A percentile compares a stretch with the other conserved stretches of the same genome.
These are phyloP conservation scores for Mycena floridula DNA, from an alignment of 768 basidiomycete species.

Conservation along the genomic window DNA sequence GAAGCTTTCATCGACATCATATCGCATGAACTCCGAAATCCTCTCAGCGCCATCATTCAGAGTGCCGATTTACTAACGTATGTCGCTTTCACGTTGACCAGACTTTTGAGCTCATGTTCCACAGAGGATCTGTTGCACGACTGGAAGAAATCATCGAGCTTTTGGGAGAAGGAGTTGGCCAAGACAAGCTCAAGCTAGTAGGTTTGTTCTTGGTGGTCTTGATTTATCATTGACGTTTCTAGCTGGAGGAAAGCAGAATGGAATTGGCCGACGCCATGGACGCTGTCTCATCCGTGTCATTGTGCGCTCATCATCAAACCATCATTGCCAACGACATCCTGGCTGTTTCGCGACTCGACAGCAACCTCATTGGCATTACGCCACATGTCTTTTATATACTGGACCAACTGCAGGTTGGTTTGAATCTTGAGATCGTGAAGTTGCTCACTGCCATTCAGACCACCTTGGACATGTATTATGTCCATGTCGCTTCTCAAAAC, in stretches of 20 bases:
- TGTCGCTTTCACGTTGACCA: not conserved
- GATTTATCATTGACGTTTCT: not conserved
- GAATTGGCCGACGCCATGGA: slow-evolving; percentile 1
- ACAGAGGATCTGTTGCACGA: too few relatives aligned
- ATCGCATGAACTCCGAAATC: slow-evolving; percentile 5
- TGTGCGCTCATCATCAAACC: slow-evolving; percentile 6
- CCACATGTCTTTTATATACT: slow-evolving; percentile 1
- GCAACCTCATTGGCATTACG: slow-evolving; percentile 2
- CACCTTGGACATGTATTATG: slow-evolving; percentile 3
- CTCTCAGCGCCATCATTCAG: slow-evolving; percentile 5
- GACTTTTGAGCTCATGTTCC: too few relatives aligned
- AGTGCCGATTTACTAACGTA: slow-evolving; percentile 3
- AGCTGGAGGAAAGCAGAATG: not conserved
- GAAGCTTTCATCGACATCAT: slow-evolving; percentile 6
- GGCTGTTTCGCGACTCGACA: slow-evolving; percentile 5
- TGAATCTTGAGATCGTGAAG: not conserved
- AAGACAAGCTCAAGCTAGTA: not conserved
- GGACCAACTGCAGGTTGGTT: slow-evolving; percentile 1
- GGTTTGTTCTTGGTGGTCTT: not conserved
- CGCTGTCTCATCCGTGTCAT: slow-evolving; percentile 2
- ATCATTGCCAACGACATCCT: slow-evolving; percentile 8
- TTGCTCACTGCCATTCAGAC: not conserved
- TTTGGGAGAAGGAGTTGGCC: too few relatives aligned
- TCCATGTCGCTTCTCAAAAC: slow-evolving; percentile 1
- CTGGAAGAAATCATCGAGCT: too few relatives aligned